These are phyloP conservation scores for Botrytis pseudocinerea DNA, from an alignment of 2,329 filamentous ascomycete species.

Conservation along the genomic window DNA sequence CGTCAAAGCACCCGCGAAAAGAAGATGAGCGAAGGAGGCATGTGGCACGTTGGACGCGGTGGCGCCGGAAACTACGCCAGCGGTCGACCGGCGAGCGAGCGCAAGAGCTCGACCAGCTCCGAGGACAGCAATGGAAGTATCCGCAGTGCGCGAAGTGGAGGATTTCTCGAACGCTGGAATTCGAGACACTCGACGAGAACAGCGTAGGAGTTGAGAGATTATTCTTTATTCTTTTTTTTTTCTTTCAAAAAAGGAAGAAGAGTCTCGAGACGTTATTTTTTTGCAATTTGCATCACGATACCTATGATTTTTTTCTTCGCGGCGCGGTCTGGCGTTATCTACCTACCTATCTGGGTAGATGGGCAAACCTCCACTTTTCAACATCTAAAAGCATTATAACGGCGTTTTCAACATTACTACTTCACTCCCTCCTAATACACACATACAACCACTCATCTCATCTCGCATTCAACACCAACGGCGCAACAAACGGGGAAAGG, in stretches of 20 bases:
- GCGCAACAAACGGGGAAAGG: constrained; percentile 6
- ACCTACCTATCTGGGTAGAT: not conserved
- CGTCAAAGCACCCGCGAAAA: constrained; percentile 37
- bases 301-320: not conserved
- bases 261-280: not conserved
- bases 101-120: constrained; percentile 10
- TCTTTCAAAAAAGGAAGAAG: too few relatives aligned
- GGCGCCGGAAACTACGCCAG: constrained; percentile 37
- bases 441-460: not conserved
- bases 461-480: not conserved
- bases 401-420: constrained; percentile 6
- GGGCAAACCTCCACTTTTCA: not conserved
- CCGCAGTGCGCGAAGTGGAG: not conserved
- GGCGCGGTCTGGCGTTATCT: not conserved
- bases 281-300: not conserved
- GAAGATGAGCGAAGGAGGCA: constrained; percentile 33
- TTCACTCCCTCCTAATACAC: constrained; percentile 1
- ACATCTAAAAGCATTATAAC: not conserved
- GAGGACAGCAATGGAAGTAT: constrained; percentile 16
- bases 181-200: constrained; percentile 1
- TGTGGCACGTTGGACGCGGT: constrained; percentile 39
- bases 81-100: not conserved
- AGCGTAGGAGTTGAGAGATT: not conserved
- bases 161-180: constrained; percentile 8
- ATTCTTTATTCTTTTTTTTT: not conserved